Conservation (phyloP, 2,329 filamentous ascomycete genomes). For the Domatiomyces catenatus region DNA sequence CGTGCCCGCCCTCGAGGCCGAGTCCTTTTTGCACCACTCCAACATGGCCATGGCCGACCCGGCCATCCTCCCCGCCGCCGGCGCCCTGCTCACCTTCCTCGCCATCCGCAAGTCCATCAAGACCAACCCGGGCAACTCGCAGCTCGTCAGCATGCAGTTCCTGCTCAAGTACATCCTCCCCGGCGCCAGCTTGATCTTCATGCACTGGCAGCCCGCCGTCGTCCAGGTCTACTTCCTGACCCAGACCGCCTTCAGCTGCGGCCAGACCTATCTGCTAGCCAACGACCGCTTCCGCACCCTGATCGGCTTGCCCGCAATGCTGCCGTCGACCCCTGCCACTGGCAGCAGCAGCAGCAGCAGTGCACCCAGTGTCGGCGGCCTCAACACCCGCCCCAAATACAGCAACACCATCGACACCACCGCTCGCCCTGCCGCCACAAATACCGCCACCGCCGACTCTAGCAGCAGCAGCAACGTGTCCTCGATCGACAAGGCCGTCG, state of each 20-base stretch:
- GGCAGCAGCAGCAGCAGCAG: constrained; percentile 1
- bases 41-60: constrained; percentile 68
- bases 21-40: constrained; percentile 60
- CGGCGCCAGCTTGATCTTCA: constrained; percentile 37
- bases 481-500: constrained; percentile 24
- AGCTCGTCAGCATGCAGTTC: constrained; percentile 16
- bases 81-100: constrained; percentile 41
- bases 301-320: constrained; percentile 1
- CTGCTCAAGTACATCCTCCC: constrained; percentile 35
- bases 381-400: neutral
- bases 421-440: neutral
- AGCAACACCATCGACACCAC: constrained; percentile 6
- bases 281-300: constrained; percentile 1
- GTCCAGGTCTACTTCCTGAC: constrained; percentile 49
- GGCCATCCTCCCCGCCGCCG: constrained; percentile 51
- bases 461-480: constrained; percentile 13
- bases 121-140: constrained; percentile 15
- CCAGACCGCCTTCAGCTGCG: constrained; percentile 18
- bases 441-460: neutral
- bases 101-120: constrained; percentile 40
- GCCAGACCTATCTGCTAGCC: neutral
- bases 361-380: neutral
- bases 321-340: neutral
- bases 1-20: constrained; percentile 59
- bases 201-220: constrained; percentile 38